Evolutionary conservation across 2,329 filamentous ascomycete species (phyloP).

Genomic region (Cyphellophora attinorum): DNA sequence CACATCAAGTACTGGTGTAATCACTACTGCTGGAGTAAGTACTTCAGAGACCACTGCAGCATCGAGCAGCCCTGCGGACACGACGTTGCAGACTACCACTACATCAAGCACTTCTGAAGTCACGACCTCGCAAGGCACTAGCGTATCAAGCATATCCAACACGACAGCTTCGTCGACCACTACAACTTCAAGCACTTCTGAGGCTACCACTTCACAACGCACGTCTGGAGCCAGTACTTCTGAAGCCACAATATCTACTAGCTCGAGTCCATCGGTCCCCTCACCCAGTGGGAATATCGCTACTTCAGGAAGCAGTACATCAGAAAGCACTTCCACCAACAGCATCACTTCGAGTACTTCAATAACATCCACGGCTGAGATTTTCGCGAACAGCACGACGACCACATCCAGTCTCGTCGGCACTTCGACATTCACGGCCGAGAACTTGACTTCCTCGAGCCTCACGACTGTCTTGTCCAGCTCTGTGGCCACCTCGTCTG

Average conservation of each 20-base stretch:
- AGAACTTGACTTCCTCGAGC: no score
- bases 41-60: background rate
- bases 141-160: background rate
- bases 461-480: no score
- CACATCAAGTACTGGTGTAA: background rate
- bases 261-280: no score
- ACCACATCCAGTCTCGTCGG: no score
- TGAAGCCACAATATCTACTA: no score
- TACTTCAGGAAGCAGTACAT: no score
- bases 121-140: background rate
- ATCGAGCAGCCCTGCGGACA: background rate
- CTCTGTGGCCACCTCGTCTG: no score
- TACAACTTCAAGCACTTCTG: background rate
- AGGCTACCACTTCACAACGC: background rate
- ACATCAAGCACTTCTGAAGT: background rate
- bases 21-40: conserved; percentile 2
- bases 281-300: no score
- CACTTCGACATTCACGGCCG: no score
- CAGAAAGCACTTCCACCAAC: no score
- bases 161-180: conserved; percentile 2
- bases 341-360: no score
- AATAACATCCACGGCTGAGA: background rate
- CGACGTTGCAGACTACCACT: background rate
- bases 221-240: no score
- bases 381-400: background rate